Evolutionary conservation across 148 eudicot genomes (phyloP).

Genomic region (Rhododendron kiyosumense): DNA sequence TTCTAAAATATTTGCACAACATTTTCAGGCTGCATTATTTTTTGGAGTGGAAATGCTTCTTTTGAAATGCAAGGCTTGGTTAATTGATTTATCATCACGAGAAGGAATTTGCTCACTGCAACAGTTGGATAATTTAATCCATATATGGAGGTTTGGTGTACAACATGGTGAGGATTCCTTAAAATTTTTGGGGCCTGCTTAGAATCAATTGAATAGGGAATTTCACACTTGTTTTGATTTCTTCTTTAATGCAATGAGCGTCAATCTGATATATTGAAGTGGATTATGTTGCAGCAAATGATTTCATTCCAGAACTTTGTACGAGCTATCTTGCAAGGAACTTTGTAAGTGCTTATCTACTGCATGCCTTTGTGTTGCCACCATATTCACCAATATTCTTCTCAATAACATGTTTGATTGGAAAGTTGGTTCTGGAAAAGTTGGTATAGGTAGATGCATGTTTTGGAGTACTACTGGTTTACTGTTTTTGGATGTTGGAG

Average conservation of each 20-base stretch:
- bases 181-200: constrained; percentile 1
- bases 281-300: constrained; percentile 63
- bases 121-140: constrained; percentile 38
- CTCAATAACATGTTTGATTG: neutral
- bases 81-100: constrained; percentile 30
- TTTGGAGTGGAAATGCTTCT: constrained; percentile 75
- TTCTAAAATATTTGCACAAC: neutral
- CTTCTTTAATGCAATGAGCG: constrained; percentile 1
- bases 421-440: neutral
- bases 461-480: neutral
- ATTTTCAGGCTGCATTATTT: constrained; percentile 69
- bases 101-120: constrained; percentile 22
- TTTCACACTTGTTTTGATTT: neutral
- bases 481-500: neutral
- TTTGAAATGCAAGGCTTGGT: constrained; percentile 56
- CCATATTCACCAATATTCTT: neutral
- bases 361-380: constrained; percentile 8
- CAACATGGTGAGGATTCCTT: constrained; percentile 50
- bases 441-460: neutral
- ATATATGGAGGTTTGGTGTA: constrained; percentile 53
- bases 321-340: constrained; percentile 73
- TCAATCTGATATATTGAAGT: constrained; percentile 28
- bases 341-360: constrained; percentile 56
- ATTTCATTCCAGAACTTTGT: constrained; percentile 56
- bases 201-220: neutral